Evolutionary conservation across 306 rosid species (phyloP).

Genomic region (Sindora glabra): DNA sequence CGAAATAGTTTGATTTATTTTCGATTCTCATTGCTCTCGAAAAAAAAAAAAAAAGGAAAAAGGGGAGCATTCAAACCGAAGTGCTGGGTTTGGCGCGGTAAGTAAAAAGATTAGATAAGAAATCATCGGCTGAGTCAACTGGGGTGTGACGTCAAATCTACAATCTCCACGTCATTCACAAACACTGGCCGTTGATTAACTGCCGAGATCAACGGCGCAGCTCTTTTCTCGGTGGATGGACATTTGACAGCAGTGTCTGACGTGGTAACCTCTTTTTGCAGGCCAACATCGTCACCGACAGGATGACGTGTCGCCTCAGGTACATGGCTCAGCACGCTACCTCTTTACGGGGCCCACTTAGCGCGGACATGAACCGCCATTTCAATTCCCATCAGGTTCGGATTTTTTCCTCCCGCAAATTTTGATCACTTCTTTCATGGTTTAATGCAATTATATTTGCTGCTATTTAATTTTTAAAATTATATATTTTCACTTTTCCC

Average conservation of each 20-base stretch:
- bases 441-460: too few species aligned
- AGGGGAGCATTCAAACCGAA: neutral
- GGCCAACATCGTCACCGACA: conserved; percentile 21
- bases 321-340: conserved; percentile 15
- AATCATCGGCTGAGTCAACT: conserved; percentile 4
- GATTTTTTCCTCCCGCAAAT: neutral
- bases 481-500: too few species aligned
- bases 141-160: conserved; percentile 19
- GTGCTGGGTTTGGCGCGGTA: too few species aligned
- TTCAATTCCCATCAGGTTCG: too few species aligned
- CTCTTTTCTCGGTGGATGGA: conserved; percentile 22
- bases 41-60: too few species aligned
- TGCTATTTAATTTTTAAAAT: too few species aligned
- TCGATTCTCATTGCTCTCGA: too few species aligned
- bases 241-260: conserved; percentile 22
- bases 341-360: conserved; percentile 11
- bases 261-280: conserved; percentile 24
- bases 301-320: conserved; percentile 34
- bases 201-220: conserved; percentile 21
- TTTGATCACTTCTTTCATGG: too few species aligned
- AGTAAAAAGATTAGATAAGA: neutral
- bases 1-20: too few species aligned
- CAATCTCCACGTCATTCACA: conserved; percentile 14
- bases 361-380: conserved; percentile 24
- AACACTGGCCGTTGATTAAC: conserved; percentile 23